Evolutionary conservation across 805 yeast species (phyloP).

Genomic region (Ogataea paradorogensis): DNA sequence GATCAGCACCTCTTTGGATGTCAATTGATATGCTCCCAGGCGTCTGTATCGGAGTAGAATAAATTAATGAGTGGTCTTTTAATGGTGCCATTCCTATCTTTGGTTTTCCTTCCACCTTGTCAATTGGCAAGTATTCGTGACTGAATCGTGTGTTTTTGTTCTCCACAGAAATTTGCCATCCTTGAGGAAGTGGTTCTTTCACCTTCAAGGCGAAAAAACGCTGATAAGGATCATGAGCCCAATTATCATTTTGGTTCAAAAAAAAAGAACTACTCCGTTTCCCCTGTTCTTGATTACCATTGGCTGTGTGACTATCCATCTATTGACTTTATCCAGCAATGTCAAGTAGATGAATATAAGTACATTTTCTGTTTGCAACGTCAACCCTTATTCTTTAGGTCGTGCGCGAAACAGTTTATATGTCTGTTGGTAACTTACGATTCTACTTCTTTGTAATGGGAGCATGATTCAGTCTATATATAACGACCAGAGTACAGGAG

Average conservation of each 20-base stretch:
- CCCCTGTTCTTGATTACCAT: too few relatives aligned
- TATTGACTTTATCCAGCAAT: background rate
- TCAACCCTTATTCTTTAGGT: conserved; percentile 1
- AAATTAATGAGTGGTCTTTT: background rate
- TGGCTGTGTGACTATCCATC: background rate
- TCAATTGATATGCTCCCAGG: background rate
- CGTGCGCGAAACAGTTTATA: background rate
- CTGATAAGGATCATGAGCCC: conserved; percentile 29
- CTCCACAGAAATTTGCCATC: conserved; percentile 18
- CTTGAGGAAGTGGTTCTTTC: conserved; percentile 17
- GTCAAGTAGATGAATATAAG: background rate
- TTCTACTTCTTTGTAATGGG: background rate
- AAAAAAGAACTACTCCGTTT: conserved; percentile 3
- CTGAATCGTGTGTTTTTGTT: conserved; percentile 21
- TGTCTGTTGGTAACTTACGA: background rate
- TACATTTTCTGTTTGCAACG: conserved; percentile 3
- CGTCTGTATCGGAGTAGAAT: background rate
- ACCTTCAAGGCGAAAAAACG: conserved; percentile 20
- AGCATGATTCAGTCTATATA: background rate
- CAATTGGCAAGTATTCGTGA: conserved; percentile 11
- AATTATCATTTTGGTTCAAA: conserved; percentile 11
- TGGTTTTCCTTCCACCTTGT: background rate
- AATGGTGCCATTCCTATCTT: background rate
- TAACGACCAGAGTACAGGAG: background rate
- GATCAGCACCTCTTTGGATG: background rate